These are phyloP conservation scores for Ophiocordyceps australis DNA, from an alignment of 2,329 filamentous ascomycete genomes.

Conservation along the genomic window DNA sequence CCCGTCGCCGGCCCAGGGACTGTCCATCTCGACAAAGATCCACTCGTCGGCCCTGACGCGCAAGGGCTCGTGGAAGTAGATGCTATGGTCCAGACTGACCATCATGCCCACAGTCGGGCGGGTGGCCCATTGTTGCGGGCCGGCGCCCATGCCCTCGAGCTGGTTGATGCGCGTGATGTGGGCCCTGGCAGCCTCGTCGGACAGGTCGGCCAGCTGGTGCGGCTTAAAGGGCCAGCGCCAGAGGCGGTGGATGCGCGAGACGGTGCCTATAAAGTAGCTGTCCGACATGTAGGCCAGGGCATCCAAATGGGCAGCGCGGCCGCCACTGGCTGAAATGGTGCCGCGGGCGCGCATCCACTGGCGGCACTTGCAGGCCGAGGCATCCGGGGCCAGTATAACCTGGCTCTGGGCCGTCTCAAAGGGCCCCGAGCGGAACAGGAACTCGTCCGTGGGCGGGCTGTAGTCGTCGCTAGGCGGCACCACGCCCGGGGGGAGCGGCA, in stretches of 20 bases:
- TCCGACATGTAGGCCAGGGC: conserved; percentile 91
- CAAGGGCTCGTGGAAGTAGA: conserved; percentile 47
- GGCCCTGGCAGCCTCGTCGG: conserved; percentile 19
- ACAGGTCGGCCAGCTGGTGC: conserved; percentile 31
- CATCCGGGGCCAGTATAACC: conserved; percentile 23
- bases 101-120: conserved; percentile 61
- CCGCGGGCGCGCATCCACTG: conserved; percentile 65
- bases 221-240: conserved; percentile 49
- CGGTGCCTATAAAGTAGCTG: conserved; percentile 82
- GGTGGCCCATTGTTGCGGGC: conserved; percentile 26
- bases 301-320: conserved; percentile 63
- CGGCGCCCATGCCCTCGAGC: conserved; percentile 19
- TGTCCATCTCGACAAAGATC: conserved; percentile 68
- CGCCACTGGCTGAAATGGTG: conserved; percentile 52
- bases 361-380: conserved; percentile 48
- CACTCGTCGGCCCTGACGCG: conserved; percentile 48
- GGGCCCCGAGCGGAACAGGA: conserved; percentile 27
- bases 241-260: conserved; percentile 62
- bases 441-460: conserved; percentile 21
- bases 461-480: conserved; percentile 18
- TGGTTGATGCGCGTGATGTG: conserved; percentile 19
- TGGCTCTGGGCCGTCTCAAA: conserved; percentile 26
- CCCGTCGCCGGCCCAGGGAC: conserved; percentile 63
- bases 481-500: conserved; percentile 31
- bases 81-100: conserved; percentile 62